Percentiles rank a stretch among this genome's conserved stretches.
These are phyloP conservation scores for Salinomyces thailandicus DNA, from an alignment of 2,329 filamentous ascomycete species.

Conservation along the genomic window DNA sequence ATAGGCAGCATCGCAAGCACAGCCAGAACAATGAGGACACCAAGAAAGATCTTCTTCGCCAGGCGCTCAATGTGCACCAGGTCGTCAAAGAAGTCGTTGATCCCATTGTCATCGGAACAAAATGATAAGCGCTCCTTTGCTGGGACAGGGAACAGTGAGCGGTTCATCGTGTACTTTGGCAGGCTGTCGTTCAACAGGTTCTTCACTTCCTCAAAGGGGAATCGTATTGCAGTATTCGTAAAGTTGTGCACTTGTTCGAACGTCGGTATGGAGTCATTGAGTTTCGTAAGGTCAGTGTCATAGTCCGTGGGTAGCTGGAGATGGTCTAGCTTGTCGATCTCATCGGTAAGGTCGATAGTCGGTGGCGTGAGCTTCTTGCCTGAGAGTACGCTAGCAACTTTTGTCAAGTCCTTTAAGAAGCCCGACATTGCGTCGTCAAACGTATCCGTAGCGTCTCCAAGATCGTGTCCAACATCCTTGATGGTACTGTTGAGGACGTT, in stretches of 20 bases:
- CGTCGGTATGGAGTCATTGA: conserved; percentile 70
- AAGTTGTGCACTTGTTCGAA: conserved; percentile 78
- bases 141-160: conserved; percentile 68
- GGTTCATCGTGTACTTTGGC: conserved; percentile 66
- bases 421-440: conserved; percentile 47
- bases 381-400: conserved; percentile 30
- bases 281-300: conserved; percentile 55
- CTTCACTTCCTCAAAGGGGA: conserved; percentile 75
- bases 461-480: conserved; percentile 45
- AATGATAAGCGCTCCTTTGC: conserved; percentile 74
- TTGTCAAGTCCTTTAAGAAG: conserved; percentile 42
- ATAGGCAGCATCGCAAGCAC: conserved; percentile 65
- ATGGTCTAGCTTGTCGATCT: conserved; percentile 56
- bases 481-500: conserved; percentile 52
- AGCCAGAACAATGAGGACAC: conserved; percentile 61
- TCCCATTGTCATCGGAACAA: conserved; percentile 73
- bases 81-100: conserved; percentile 72
- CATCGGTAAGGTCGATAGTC: conserved; percentile 53
- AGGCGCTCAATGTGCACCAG: conserved; percentile 56
- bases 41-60: conserved; percentile 65
- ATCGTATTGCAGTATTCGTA: conserved; percentile 60
- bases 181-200: conserved; percentile 60
- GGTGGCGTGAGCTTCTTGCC: conserved; percentile 35
- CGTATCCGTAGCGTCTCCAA: conserved; percentile 33
- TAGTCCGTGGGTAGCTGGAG: conserved; percentile 61